Conservation (phyloP, 1,284 basidiomycete genomes). For the Athelia psychrophila region DNA sequence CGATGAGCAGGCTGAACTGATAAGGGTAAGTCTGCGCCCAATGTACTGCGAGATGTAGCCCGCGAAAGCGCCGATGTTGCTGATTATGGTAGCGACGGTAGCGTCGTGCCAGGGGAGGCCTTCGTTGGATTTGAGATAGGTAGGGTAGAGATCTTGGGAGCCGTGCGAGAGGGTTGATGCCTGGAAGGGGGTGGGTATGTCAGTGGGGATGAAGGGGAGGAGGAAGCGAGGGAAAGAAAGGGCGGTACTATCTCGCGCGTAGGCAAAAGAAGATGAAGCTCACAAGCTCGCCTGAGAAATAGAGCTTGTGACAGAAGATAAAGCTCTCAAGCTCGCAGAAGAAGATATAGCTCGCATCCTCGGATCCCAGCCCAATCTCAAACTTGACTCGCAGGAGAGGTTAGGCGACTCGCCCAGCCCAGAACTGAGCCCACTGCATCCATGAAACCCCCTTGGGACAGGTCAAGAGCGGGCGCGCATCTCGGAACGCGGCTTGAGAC, state of each 20-base stretch:
- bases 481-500: background rate
- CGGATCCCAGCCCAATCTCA: too few species aligned
- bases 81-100: slow-evolving; percentile 89
- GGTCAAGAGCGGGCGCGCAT: background rate
- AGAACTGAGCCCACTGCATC: background rate
- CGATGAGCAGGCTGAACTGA: slow-evolving; percentile 2
- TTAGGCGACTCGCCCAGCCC: background rate
- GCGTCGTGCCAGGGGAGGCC: slow-evolving; percentile 57
- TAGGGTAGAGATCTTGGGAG: slow-evolving; percentile 83
- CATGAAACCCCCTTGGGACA: background rate
- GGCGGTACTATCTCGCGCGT: too few species aligned
- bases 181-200: slow-evolving; percentile 35
- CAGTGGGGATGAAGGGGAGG: slow-evolving; percentile 3
- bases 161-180: slow-evolving; percentile 91
- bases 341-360: too few species aligned
- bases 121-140: slow-evolving; percentile 68
- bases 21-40: background rate
- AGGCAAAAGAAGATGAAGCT: too few species aligned
- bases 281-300: too few species aligned
- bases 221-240: slow-evolving; percentile 7
- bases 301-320: too few species aligned
- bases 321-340: too few species aligned
- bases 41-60: background rate
- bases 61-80: slow-evolving; percentile 59
- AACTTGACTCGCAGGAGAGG: slow-evolving; percentile 41